phyloP scores from a whole-genome alignment of 345 rosid genomes.

The Eucalyptus virginea region DNA sequence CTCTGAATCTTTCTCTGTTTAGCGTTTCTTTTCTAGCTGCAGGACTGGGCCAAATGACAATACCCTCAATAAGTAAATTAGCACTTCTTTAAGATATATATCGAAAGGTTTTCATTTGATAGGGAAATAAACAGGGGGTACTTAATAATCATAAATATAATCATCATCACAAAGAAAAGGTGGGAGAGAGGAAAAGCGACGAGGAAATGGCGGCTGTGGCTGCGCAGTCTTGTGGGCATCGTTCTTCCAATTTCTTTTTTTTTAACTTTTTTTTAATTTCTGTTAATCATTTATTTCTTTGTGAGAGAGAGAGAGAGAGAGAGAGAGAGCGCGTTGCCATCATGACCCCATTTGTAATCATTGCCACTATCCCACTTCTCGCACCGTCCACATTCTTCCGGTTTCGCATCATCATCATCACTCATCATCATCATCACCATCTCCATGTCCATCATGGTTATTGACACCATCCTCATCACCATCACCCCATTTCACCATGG shows the following conservation, averaged over 20 bases:
- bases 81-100: not conserved
- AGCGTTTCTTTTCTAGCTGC: not conserved
- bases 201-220: constrained; percentile 68
- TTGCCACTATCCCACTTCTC: not conserved
- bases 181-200: not conserved
- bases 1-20: not conserved
- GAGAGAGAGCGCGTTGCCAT: constrained; percentile 1
- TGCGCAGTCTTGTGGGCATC: constrained; percentile 30
- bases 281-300: not conserved
- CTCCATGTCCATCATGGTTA: not conserved
- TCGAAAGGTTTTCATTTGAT: not conserved
- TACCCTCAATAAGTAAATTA: not conserved
- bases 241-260: not conserved
- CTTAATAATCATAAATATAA: not conserved
- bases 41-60: not conserved
- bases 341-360: constrained; percentile 36
- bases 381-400: not conserved
- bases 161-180: not conserved
- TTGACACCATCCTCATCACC: not conserved
- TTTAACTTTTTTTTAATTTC: not conserved
- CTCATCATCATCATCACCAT: not conserved
- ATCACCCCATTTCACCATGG: not conserved
- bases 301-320: not conserved
- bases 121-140: not conserved
- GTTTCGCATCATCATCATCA: not conserved